phyloP scores from a whole-genome alignment of 768 basidiomycete species.

The Rhodosporidiobolus sp. region DNA sequence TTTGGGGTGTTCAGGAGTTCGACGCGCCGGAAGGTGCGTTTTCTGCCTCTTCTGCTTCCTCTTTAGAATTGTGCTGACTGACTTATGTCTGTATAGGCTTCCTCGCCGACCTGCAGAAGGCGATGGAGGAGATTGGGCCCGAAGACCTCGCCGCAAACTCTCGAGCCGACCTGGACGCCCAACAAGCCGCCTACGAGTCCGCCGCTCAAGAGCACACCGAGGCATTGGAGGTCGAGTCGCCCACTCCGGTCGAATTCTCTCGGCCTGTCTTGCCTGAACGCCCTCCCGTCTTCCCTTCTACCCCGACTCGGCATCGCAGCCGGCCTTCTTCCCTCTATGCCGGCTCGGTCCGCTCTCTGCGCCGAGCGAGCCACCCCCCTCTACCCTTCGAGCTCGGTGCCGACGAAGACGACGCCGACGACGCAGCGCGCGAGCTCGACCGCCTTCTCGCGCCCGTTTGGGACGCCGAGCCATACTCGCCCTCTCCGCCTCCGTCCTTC shows the following conservation, averaged over 20 bases:
- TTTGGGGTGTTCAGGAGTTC: slow-evolving; percentile 28
- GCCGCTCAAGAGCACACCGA: neutral
- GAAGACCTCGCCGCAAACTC: slow-evolving; percentile 19
- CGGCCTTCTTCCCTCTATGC: neutral
- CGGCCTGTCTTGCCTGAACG: neutral
- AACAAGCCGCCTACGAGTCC: slow-evolving; percentile 11
- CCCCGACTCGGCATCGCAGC: neutral
- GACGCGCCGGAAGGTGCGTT: slow-evolving; percentile 25
- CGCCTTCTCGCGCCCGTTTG: slow-evolving; percentile 8
- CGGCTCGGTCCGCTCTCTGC: neutral
- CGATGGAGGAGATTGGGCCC: slow-evolving; percentile 23
- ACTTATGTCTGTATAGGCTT: neutral
- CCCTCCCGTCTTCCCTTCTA: neutral
- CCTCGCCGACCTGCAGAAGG: slow-evolving; percentile 21
- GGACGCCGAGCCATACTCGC: neutral
- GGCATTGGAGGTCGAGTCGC: slow-evolving; percentile 1
- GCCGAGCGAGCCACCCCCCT: neutral
- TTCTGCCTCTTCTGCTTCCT: no score
- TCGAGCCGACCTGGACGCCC: slow-evolving; percentile 12
- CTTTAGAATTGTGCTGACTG: neutral
- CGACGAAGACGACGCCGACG: slow-evolving; percentile 5
- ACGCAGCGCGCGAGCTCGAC: slow-evolving; percentile 14
- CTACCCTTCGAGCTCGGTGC: neutral
- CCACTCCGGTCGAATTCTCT: neutral
- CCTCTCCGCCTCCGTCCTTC: neutral